phyloP scores from a whole-genome alignment of 352 stramenopile genomes.

The Lagenidium giganteum region DNA sequence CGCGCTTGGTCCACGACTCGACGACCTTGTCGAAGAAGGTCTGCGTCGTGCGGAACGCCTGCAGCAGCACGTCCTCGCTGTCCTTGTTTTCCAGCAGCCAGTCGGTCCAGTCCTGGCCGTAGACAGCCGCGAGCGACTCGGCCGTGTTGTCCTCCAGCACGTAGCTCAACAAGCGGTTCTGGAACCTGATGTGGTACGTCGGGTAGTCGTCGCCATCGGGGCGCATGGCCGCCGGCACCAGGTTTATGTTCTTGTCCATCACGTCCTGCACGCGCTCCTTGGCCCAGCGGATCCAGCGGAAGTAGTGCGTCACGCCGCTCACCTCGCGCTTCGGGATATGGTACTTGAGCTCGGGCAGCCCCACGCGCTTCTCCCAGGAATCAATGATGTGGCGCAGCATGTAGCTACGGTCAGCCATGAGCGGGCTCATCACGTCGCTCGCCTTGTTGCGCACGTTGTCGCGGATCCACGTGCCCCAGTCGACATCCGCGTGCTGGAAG shows the following conservation, averaged over 20 bases:
- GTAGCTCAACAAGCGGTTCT: slow-evolving; percentile 43
- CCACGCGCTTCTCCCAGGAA: slow-evolving; percentile 49
- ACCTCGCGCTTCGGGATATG: slow-evolving; percentile 40
- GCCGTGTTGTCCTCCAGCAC: slow-evolving; percentile 43
- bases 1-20: slow-evolving; percentile 43
- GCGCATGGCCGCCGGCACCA: slow-evolving; percentile 26
- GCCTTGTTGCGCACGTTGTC: slow-evolving; percentile 35
- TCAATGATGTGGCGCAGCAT: slow-evolving; percentile 67
- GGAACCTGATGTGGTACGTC: slow-evolving; percentile 49
- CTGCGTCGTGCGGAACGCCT: slow-evolving; percentile 26
- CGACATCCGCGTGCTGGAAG: slow-evolving; percentile 39
- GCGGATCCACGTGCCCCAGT: slow-evolving; percentile 41
- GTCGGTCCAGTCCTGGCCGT: slow-evolving; percentile 35
- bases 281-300: slow-evolving; percentile 59
- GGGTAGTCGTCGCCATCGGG: slow-evolving; percentile 43
- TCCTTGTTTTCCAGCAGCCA: slow-evolving; percentile 49
- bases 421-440: slow-evolving; percentile 37
- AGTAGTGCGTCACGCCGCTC: slow-evolving; percentile 58
- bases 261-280: slow-evolving; percentile 61
- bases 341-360: slow-evolving; percentile 35
- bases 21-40: slow-evolving; percentile 41
- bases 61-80: slow-evolving; percentile 41
- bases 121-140: slow-evolving; percentile 25
- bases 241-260: slow-evolving; percentile 24
- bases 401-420: slow-evolving; percentile 47